These are phyloP conservation scores for Lodderomyces theae DNA, from an alignment of 1,139 yeast species.

Conservation along the genomic window DNA sequence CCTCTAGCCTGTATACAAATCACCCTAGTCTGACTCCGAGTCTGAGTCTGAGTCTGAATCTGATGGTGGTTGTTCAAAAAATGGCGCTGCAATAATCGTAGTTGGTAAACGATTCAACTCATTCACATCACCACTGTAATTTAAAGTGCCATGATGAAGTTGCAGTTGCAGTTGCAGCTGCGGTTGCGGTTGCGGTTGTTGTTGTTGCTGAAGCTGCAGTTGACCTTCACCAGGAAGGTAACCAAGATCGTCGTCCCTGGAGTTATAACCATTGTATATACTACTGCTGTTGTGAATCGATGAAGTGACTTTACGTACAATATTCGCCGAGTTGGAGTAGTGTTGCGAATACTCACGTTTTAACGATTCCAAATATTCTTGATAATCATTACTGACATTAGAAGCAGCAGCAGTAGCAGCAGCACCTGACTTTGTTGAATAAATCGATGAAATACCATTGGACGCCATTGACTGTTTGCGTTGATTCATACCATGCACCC, in stretches of 20 bases:
- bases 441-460: slow-evolving; percentile 10
- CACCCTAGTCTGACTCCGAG: too few relatives aligned
- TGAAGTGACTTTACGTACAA: slow-evolving; percentile 7
- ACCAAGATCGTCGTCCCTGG: slow-evolving; percentile 1
- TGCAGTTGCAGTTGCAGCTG: too few relatives aligned
- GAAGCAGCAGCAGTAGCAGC: slow-evolving; percentile 11
- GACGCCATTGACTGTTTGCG: slow-evolving; percentile 11
- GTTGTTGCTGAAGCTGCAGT: too few relatives aligned
- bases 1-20: too few relatives aligned
- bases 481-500: background rate
- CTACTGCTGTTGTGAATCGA: background rate
- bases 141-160: background rate
- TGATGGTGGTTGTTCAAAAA: slow-evolving; percentile 38
- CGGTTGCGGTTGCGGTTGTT: too few relatives aligned
- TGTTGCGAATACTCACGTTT: slow-evolving; percentile 16
- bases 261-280: background rate
- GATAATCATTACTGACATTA: slow-evolving; percentile 18
- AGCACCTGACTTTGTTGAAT: slow-evolving; percentile 18
- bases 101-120: slow-evolving; percentile 1
- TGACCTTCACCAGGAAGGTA: slow-evolving; percentile 2
- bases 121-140: background rate
- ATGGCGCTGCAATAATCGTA: slow-evolving; percentile 37
- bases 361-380: slow-evolving; percentile 20
- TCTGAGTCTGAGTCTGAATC: slow-evolving; percentile 28
- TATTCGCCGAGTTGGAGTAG: slow-evolving; percentile 7